Percentiles rank a stretch among this genome's conserved stretches.
phyloP scores from a whole-genome alignment of 1,284 basidiomycete species.

The Ceratobasidium sp. region DNA sequence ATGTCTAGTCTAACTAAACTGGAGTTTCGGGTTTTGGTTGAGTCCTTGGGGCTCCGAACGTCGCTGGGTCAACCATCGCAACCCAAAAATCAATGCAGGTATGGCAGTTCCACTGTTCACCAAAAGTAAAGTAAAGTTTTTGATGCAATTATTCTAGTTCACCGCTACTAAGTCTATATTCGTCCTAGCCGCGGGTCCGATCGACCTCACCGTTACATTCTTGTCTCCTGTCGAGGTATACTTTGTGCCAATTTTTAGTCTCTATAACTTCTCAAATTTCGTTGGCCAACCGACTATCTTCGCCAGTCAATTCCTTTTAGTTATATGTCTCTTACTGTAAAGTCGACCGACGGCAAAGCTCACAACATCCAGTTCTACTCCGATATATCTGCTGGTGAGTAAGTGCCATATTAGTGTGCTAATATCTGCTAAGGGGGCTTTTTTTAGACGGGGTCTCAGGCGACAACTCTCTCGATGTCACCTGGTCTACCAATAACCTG shows the following conservation, averaged over 20 bases:
- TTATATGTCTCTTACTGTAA: conserved; percentile 65
- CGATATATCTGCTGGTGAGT: conserved; percentile 47
- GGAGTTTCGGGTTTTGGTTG: no score
- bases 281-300: conserved; percentile 46
- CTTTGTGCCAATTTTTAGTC: not conserved
- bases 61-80: conserved; percentile 59
- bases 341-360: conserved; percentile 60
- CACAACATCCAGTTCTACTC: conserved; percentile 68
- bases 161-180: conserved; percentile 70
- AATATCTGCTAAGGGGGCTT: no score
- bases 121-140: not conserved
- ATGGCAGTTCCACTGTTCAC: not conserved
- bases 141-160: conserved; percentile 54
- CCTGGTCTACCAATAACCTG: conserved; percentile 59
- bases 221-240: conserved; percentile 68
- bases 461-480: conserved; percentile 57
- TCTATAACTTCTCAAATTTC: not conserved
- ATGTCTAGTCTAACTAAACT: no score
- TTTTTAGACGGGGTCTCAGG: conserved; percentile 62
- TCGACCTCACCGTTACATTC: conserved; percentile 68
- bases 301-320: conserved; percentile 66
- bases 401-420: conserved; percentile 40
- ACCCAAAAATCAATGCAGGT: conserved; percentile 65
- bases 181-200: conserved; percentile 63
- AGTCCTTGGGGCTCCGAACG: conserved; percentile 63